Evolutionary conservation across 441 rosid species (phyloP).

Genomic region (Melastoma candidum): DNA sequence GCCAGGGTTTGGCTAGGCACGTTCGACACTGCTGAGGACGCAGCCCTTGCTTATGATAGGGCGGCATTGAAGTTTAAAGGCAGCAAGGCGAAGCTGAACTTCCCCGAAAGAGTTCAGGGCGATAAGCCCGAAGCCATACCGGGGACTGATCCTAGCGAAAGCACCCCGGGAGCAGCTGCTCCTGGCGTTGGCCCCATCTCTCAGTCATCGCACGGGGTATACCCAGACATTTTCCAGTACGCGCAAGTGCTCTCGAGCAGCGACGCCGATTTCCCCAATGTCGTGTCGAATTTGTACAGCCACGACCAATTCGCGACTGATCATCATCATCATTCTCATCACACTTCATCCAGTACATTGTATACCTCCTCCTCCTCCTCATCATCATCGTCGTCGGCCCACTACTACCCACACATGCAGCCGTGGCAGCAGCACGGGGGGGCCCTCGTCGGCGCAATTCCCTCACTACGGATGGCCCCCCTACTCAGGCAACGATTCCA

Average conservation of each 20-base stretch:
- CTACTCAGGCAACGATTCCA: too few relatives aligned
- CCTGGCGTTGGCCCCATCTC: not conserved
- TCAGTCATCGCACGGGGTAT: not conserved
- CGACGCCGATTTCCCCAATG: conserved; percentile 37
- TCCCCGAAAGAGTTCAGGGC: conserved; percentile 74
- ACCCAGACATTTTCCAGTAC: conserved; percentile 13
- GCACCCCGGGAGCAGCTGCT: too few relatives aligned
- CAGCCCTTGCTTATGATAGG: conserved; percentile 85
- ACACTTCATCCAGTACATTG: too few relatives aligned
- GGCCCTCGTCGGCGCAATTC: too few relatives aligned
- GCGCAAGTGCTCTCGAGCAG: conserved; percentile 53
- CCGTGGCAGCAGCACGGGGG: too few relatives aligned
- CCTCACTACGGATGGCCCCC: too few relatives aligned
- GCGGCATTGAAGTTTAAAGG: conserved; percentile 96
- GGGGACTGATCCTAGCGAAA: too few relatives aligned
- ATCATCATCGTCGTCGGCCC: too few relatives aligned
- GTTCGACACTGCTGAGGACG: conserved; percentile 76
- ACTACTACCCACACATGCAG: too few relatives aligned
- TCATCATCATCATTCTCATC: too few relatives aligned
- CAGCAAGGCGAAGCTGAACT: conserved; percentile 86
- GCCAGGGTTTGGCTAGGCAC: conserved; percentile 94
- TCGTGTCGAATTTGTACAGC: conserved; percentile 47
- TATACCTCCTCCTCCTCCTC: too few relatives aligned
- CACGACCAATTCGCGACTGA: conserved; percentile 14
- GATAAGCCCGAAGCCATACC: too few relatives aligned